phyloP scores from a whole-genome alignment of 2,329 filamentous ascomycete species.

The Madurella fahalii region DNA sequence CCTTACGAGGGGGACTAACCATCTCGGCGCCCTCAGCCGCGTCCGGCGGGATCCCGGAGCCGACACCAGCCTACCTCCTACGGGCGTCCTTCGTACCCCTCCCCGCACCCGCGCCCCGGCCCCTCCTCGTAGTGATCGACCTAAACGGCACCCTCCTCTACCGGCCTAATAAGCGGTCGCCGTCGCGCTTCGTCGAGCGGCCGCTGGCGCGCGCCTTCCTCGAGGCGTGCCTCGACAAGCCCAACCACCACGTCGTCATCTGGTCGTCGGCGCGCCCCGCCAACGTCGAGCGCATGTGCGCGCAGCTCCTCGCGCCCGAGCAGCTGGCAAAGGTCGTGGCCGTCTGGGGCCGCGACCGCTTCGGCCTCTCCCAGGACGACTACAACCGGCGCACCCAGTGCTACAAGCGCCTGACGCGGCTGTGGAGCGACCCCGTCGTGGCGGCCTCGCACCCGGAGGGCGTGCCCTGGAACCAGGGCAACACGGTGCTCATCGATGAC shows the following conservation, averaged over 20 bases:
- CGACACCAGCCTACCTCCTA: conserved; percentile 57
- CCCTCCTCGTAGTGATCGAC: conserved; percentile 80
- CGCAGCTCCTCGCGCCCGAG: conserved; percentile 54
- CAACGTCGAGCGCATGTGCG: conserved; percentile 68
- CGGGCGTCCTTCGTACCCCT: conserved; percentile 45
- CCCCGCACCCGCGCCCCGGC: conserved; percentile 45
- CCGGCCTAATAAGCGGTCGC: conserved; percentile 52
- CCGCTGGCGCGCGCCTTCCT: conserved; percentile 68
- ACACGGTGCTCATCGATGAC: conserved; percentile 90
- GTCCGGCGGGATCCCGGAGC: conserved; percentile 58
- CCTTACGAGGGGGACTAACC: conserved; percentile 17
- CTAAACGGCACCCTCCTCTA: conserved; percentile 87
- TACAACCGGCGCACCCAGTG: conserved; percentile 73
- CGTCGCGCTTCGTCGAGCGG: conserved; percentile 59
- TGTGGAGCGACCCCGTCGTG: conserved; percentile 60
- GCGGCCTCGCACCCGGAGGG: conserved; percentile 43
- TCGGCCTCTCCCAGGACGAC: conserved; percentile 61
- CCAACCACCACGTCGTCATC: conserved; percentile 74
- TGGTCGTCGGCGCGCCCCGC: conserved; percentile 81
- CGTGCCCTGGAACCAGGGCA: conserved; percentile 68
- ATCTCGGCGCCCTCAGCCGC: conserved; percentile 33
- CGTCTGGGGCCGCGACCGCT: conserved; percentile 73
- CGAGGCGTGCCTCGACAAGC: conserved; percentile 66
- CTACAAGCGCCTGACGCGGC: conserved; percentile 74
- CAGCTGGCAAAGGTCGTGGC: conserved; percentile 58